phyloP scores from a whole-genome alignment of 306 rosid species.

The Quercus agrifolia region DNA sequence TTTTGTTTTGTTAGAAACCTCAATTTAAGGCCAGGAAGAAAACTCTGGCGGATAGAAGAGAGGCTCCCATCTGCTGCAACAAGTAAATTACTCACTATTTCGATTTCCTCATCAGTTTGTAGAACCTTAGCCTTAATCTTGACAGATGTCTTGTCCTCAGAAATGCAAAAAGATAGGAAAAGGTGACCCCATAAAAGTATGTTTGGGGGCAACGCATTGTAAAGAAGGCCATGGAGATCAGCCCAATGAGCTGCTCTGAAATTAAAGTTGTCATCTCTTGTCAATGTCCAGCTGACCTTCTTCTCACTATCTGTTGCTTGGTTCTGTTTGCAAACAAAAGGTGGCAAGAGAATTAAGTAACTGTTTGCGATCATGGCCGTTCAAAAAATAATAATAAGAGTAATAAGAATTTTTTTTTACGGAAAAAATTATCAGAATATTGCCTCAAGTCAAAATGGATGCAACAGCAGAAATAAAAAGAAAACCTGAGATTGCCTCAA shows the following conservation, averaged over 20 bases:
- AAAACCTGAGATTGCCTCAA: no score
- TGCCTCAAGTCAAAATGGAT: no score
- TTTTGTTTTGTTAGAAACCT: conserved; percentile 37
- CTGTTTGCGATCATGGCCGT: no score
- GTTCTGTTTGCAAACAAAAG: conserved; percentile 40
- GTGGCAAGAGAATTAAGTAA: no score
- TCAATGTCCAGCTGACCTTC: conserved; percentile 43
- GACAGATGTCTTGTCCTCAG: conserved; percentile 49
- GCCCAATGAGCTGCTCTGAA: conserved; percentile 84
- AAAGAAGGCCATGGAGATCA: conserved; percentile 73
- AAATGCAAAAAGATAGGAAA: conserved; percentile 47
- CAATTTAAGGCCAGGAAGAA: conserved; percentile 57
- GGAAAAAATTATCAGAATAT: no score
- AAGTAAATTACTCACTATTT: conserved; percentile 65
- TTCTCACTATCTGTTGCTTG: conserved; percentile 56
- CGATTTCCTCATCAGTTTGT: conserved; percentile 46
- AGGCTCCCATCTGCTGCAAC: conserved; percentile 92
- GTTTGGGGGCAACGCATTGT: conserved; percentile 48
- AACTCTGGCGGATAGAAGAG: conserved; percentile 58
- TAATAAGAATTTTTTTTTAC: no score
- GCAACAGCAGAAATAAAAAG: no score
- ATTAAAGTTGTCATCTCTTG: conserved; percentile 68
- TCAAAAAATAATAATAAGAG: no score
- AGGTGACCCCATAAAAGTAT: conserved; percentile 71
- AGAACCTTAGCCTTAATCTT: conserved; percentile 42